Evolutionary conservation across 768 basidiomycete species (phyloP).

Genomic region (Albatrellus ellisii): DNA sequence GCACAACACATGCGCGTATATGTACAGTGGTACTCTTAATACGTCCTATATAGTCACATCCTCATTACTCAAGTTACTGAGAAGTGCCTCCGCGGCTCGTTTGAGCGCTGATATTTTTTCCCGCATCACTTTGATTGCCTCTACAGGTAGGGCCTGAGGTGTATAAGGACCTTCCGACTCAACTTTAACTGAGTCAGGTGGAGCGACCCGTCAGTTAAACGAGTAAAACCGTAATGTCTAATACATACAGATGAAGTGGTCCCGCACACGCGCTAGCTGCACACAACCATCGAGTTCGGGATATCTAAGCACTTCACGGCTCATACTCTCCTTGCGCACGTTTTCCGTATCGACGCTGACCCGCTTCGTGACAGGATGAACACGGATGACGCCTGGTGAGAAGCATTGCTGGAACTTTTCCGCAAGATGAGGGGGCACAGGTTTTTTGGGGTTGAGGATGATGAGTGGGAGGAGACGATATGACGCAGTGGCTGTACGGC

Average conservation of each 20-base stretch:
- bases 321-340: conserved; percentile 79
- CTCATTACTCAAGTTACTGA: conserved; percentile 21
- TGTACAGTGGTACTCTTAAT: conserved; percentile 7
- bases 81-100: conserved; percentile 43
- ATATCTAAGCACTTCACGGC: conserved; percentile 84
- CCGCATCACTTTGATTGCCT: conserved; percentile 72
- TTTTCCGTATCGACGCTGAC: conserved; percentile 50
- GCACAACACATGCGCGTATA: neutral
- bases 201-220: conserved; percentile 1
- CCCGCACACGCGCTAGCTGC: conserved; percentile 72
- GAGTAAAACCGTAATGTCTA: neutral
- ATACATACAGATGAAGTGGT: conserved; percentile 82
- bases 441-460: conserved; percentile 48
- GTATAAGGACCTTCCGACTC: conserved; percentile 86
- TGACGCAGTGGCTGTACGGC: conserved; percentile 70
- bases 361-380: conserved; percentile 41
- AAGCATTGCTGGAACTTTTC: conserved; percentile 84
- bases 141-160: conserved; percentile 72
- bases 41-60: conserved; percentile 44
- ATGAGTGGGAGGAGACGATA: conserved; percentile 89
- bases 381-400: conserved; percentile 63
- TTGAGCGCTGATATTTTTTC: conserved; percentile 56
- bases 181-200: conserved; percentile 50
- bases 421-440: conserved; percentile 65
- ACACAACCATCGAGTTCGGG: conserved; percentile 81